phyloP scores from a whole-genome alignment of 164 flowering plant genomes.

The Magnolia sinica region DNA sequence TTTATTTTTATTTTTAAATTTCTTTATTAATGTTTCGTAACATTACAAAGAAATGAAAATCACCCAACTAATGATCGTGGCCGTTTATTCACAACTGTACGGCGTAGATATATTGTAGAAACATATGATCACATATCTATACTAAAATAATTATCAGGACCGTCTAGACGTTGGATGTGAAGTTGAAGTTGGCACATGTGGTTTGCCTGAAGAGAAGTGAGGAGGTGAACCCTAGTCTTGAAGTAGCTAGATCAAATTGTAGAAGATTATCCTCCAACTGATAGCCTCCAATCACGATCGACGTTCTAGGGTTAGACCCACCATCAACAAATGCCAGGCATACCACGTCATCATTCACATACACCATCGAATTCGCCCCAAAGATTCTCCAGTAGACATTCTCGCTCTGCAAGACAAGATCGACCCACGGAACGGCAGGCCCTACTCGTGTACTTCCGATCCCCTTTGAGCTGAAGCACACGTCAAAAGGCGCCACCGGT shows the following conservation, averaged over 20 bases:
- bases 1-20: no score
- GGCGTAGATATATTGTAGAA: neutral
- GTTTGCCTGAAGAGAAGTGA: constrained; percentile 30
- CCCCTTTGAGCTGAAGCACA: no score
- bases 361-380: no score
- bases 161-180: constrained; percentile 16
- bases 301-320: constrained; percentile 18
- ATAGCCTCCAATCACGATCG: constrained; percentile 36
- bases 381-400: no score
- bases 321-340: constrained; percentile 48
- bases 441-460: no score
- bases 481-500: no score
- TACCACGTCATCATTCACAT: constrained; percentile 15
- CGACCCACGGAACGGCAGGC: no score
- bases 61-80: neutral
- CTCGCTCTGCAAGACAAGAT: constrained; percentile 39
- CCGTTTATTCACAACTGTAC: neutral
- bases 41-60: no score
- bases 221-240: constrained; percentile 43
- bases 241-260: constrained; percentile 36
- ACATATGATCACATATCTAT: neutral
- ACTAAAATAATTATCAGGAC: neutral
- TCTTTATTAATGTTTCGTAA: no score
- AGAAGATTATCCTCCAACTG: constrained; percentile 40
- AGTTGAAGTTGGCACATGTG: constrained; percentile 36